Evolutionary conservation across 2,329 filamentous ascomycete species (phyloP), one percentile per base, ranked within the genome.

Genomic region (Coniochaeta ligniaria): DNA sequence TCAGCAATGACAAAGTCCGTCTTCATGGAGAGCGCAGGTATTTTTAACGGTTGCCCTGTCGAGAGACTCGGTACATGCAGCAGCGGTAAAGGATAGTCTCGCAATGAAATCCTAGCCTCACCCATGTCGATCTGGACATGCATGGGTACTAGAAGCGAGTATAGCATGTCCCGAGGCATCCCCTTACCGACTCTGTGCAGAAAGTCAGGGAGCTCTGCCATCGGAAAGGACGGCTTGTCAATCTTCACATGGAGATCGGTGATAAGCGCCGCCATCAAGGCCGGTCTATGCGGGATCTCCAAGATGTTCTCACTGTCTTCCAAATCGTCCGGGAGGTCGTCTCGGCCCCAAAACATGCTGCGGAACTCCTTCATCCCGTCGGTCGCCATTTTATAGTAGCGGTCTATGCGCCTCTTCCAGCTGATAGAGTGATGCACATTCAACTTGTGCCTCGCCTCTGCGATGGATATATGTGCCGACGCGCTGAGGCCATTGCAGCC

Each of bases 1-100:
- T 99, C 95, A 0, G 92, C 96, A 63, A 99, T 88, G 6, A 99
- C 93, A 71, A 99, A 97, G 69, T 99, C 91, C 1, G 93, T 90
- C 66, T 86, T 89, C 59, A 99, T 78, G 0, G 90, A 92, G 71
- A 96, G 84, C 58, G 92, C 89, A n/a, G 91, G 88, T 35, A 93
- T 75, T 60, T 90, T 85, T 6, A 89, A 84, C 1, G 92, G 91
- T 71, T 98, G 94, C 0, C 88, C 88, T 17, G 86, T 79, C 62
- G 91, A 89, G 63, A 97, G 84, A 0, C 88, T 83, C 0, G 96
- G 95, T 22, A 99, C 90, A 71, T 99, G 95, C 33, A 99, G 73
- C 28, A 99, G 78, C 4, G 96, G 95, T 24, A 99, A 78, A 9
- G 96, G 96, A 70, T 99, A 99, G 75, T 99, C 95, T 65, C 95